Evolutionary conservation across 2,329 filamentous ascomycete genomes (phyloP), one percentile per base, ranked within the genome.

Genomic region (Fusarium torulosum): DNA sequence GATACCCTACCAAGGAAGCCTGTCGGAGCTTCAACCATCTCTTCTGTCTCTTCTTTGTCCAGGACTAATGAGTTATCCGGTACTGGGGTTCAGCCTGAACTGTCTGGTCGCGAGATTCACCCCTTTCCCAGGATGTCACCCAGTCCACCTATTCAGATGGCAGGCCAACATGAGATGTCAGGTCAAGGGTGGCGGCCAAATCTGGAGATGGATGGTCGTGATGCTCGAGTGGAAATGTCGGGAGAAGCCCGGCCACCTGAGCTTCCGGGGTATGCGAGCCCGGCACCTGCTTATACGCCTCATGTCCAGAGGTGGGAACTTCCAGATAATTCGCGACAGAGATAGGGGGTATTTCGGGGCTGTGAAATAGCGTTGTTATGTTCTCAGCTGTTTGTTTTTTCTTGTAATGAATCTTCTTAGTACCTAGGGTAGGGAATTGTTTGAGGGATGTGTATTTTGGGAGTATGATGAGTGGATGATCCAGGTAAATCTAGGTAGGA

Each of bases 221-320:
- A 63, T 46, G 53, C 63, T 3, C 61, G 59, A 3, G 59, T 60
- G 13, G 71, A 73, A 33, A 66, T 71, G 44, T 47, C 65, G 5
- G 65, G 67, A 15, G 71, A 61, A 7, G 43, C 42, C 9, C 56
- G 69, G 9, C 60, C 62, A 7, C 47, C 58, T 38, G 71, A 73
- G 54, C 25, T 73, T 19, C 50, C 56, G 10, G 56, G 52, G 4
- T 54, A 70, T 38, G 49, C 53, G 2, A 72, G 58, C 6, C 54
- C 62, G 14, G 64, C 67, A 14, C 59, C 66, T 42, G 21, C 53
- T 15, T 63, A 72, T 17, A 59, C 33, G 15, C 20, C 43, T 2
- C 59, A 53, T 17, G 43, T 45, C 4, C 71, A 70, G 31, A 56
- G 71, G 37, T 73, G 71, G 71, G 71, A 73, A 50, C 56, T 73